These are phyloP conservation scores for Zalerion maritima DNA, from an alignment of 495 filamentous ascomycete genomes.

Conservation along the genomic window DNA sequence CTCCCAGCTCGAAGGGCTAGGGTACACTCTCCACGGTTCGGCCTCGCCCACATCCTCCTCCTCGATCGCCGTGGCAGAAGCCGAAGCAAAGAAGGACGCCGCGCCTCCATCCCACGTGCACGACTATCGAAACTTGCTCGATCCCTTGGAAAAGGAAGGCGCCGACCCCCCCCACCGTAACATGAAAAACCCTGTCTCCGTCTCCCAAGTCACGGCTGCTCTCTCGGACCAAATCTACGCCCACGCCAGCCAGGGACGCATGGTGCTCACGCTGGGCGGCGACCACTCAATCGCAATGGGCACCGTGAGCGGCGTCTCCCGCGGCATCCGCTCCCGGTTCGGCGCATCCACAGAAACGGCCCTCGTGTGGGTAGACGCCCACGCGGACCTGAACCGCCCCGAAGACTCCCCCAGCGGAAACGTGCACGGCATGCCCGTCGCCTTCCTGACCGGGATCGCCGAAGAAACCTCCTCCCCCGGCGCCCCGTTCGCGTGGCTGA, in stretches of 20 bases:
- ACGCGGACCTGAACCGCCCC: constrained; percentile 94
- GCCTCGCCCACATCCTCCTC: constrained; percentile 72
- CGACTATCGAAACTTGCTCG: too few relatives aligned
- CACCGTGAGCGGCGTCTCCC: constrained; percentile 68
- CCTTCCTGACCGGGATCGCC: constrained; percentile 76
- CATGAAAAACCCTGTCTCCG: constrained; percentile 87
- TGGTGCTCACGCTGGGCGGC: constrained; percentile 86
- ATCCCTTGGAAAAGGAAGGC: constrained; percentile 53
- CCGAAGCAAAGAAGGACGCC: too few relatives aligned
- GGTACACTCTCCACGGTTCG: constrained; percentile 77
- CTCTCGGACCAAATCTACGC: constrained; percentile 76
- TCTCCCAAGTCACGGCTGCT: constrained; percentile 70
- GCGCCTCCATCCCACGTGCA: too few relatives aligned
- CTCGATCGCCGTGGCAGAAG: too few relatives aligned
- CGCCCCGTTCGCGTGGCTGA: constrained; percentile 93
- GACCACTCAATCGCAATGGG: constrained; percentile 97
- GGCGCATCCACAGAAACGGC: constrained; percentile 72
- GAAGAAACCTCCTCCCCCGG: too few relatives aligned
- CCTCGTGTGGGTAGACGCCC: constrained; percentile 97
- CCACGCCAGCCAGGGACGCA: constrained; percentile 69
- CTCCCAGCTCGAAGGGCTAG: constrained; percentile 70
- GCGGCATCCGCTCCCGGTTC: constrained; percentile 70
- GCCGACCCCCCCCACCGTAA: constrained; percentile 66
- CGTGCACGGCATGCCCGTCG: constrained; percentile 96
- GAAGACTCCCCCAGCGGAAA: constrained; percentile 83